phyloP scores from a whole-genome alignment of 352 stramenopile genomes.

The Hyaloperonospora arabidopsidis region DNA sequence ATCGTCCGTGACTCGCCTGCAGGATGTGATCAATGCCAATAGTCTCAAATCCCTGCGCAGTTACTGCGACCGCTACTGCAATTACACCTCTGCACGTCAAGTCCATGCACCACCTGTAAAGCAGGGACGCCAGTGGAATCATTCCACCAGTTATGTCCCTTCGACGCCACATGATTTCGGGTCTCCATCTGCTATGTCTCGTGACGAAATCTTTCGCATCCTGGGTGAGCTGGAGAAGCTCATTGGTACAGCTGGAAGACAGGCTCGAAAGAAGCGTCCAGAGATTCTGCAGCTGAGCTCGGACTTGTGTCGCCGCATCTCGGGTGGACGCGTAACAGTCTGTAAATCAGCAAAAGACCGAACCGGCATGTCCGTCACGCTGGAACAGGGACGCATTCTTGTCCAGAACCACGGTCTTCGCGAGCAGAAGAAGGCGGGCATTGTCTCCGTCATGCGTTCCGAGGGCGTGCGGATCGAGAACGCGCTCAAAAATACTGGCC shows the following conservation, averaged over 20 bases:
- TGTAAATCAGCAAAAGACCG: conserved; percentile 98
- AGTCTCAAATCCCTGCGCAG: conserved; percentile 56
- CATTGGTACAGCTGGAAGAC: conserved; percentile 49
- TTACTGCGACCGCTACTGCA: conserved; percentile 76
- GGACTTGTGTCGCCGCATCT: conserved; percentile 71
- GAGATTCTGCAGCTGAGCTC: conserved; percentile 83
- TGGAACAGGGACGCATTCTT: conserved; percentile 88
- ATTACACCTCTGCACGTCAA: conserved; percentile 47
- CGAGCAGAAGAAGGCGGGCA: conserved; percentile 62
- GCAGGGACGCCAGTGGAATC: conserved; percentile 14
- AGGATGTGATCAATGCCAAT: conserved; percentile 78
- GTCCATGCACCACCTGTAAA: conserved; percentile 22
- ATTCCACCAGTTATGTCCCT: conserved; percentile 6
- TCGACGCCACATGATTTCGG: conserved; percentile 2
- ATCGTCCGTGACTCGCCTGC: conserved; percentile 62
- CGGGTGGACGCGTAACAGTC: conserved; percentile 88
- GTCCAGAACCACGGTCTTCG: conserved; percentile 69
- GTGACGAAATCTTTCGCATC: conserved; percentile 50
- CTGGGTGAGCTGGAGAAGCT: conserved; percentile 62
- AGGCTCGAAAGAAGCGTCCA: conserved; percentile 74
- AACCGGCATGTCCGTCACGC: conserved; percentile 95
- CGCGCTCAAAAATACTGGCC: conserved; percentile 74
- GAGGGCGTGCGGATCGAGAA: conserved; percentile 84
- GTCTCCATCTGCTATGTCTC: conserved; percentile 19
- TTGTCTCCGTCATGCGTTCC: conserved; percentile 77